Evolutionary conservation across 2,329 filamentous ascomycete genomes (phyloP).

Genomic region (Zopfia rhizophila): DNA sequence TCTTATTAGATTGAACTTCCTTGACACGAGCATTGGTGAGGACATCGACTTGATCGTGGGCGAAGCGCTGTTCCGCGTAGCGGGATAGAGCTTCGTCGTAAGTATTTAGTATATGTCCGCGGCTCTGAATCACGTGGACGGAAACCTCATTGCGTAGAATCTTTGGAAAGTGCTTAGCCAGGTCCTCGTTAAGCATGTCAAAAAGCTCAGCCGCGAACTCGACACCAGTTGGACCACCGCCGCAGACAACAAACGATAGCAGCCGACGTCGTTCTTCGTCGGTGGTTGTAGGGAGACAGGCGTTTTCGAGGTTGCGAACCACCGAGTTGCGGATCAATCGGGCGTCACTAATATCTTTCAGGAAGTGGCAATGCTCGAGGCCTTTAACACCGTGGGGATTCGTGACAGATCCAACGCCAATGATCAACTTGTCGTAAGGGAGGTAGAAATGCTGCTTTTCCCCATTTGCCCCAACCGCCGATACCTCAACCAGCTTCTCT

Average conservation of each 20-base stretch:
- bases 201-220: slow-evolving; percentile 97
- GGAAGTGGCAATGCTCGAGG: slow-evolving; percentile 90
- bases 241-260: slow-evolving; percentile 94
- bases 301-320: slow-evolving; percentile 87
- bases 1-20: slow-evolving; percentile 84
- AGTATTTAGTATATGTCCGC: slow-evolving; percentile 95
- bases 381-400: slow-evolving; percentile 97
- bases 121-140: slow-evolving; percentile 94
- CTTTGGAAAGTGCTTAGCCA: slow-evolving; percentile 83
- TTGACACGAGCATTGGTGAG: slow-evolving; percentile 93
- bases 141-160: slow-evolving; percentile 97
- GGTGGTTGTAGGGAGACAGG: slow-evolving; percentile 89
- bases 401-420: slow-evolving; percentile 90
- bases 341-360: slow-evolving; percentile 95
- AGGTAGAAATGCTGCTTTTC: slow-evolving; percentile 87
- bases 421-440: slow-evolving; percentile 95
- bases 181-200: slow-evolving; percentile 94
- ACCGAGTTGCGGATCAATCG: slow-evolving; percentile 88
- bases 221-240: slow-evolving; percentile 94
- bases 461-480: slow-evolving; percentile 75
- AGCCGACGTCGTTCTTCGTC: slow-evolving; percentile 89
- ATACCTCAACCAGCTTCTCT: slow-evolving; percentile 87
- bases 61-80: slow-evolving; percentile 91
- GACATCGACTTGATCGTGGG: slow-evolving; percentile 89
- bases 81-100: slow-evolving; percentile 94